Percentiles rank a stretch among this genome's conserved stretches.
Conservation (phyloP, 1,139 yeast species). For the Geotrichum europaeum region DNA sequence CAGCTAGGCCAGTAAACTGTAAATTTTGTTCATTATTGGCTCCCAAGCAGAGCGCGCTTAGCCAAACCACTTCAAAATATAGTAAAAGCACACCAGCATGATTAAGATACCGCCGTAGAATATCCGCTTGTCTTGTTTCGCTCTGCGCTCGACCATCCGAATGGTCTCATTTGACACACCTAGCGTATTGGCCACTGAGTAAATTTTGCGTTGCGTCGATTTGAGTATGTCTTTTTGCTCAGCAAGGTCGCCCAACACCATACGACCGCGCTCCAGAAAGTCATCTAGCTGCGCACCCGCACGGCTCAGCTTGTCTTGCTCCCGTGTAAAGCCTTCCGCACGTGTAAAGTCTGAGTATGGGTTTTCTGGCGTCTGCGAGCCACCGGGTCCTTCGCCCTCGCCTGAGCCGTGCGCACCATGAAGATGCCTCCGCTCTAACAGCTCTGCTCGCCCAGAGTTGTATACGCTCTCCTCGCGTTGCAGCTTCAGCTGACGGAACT, state of each 20-base stretch:
- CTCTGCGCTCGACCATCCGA: constrained; percentile 70
- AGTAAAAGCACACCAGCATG: constrained; percentile 63
- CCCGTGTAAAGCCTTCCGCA: constrained; percentile 64
- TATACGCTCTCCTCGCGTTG: constrained; percentile 53
- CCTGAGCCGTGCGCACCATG: background rate
- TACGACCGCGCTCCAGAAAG: constrained; percentile 82
- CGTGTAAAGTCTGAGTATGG: constrained; percentile 42
- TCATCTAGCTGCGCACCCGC: constrained; percentile 83
- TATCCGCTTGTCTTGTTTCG: constrained; percentile 82
- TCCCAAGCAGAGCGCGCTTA: constrained; percentile 26
- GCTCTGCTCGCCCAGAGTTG: constrained; percentile 51
- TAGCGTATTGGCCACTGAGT: constrained; percentile 65
- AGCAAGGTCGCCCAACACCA: constrained; percentile 77
- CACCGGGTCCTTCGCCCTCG: background rate
- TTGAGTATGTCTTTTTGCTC: constrained; percentile 74
- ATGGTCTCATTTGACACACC: constrained; percentile 89
- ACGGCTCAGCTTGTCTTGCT: constrained; percentile 56
- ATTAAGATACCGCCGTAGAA: constrained; percentile 71
- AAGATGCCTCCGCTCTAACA: constrained; percentile 49
- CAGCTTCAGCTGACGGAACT: constrained; percentile 57
- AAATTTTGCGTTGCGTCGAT: constrained; percentile 58
- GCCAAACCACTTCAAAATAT: constrained; percentile 60
- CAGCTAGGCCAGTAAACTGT: background rate
- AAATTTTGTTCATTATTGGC: background rate
- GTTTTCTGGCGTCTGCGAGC: constrained; percentile 45